Base-by-base conservation (phyloP, 2,329 filamentous ascomycete genomes). In the Trichophyton simii region DNA sequence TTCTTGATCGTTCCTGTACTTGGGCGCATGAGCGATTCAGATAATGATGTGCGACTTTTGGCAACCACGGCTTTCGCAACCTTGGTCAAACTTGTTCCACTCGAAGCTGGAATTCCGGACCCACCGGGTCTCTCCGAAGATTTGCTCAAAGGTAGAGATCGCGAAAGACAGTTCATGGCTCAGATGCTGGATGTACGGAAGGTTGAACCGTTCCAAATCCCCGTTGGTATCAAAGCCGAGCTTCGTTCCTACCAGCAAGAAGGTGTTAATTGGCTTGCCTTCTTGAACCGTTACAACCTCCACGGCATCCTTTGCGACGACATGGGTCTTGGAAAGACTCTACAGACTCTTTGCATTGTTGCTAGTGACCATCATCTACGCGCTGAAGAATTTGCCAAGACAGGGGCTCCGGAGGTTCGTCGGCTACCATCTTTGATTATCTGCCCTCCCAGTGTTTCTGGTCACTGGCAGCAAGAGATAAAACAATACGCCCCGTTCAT, bases 261-360 rank as follows among this genome's bases (percentile, higher is more conserved):
- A 60, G 94, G 94, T 72, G 92, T 99, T 71, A 99, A 99, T 72
- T 99, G 94, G 94, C 83, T 99, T 59, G 87, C 95, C 61, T 99
- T 99, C 77, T 85, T 99, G 67, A 99, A 99, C 73, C 91, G 91
- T 62, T 99, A 97, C 72, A 92, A 99, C 69, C 83, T 99, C 1
- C 95, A 99, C 68, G 94, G 94, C 57, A 96, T 99, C 73, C 88
- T 99, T 63, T 99, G 94, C 72, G 94, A 99, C 70, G 94, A 99
- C 73, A 99, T 99, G 94, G 94, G 94, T 70, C 87, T 99, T 31
- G 94, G 94, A 58, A 99, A 99, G 78, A 99, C 94, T 1, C 78
- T 99, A 9, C 94, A 99, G 73, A 99, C 95, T 0, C 83, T 99
- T 22, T 99, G 94, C 74, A 99, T 99, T 69, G 91, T 99, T 50